Conservation (phyloP, 495 filamentous ascomycete genomes). For the Cairneyella variabilis region DNA sequence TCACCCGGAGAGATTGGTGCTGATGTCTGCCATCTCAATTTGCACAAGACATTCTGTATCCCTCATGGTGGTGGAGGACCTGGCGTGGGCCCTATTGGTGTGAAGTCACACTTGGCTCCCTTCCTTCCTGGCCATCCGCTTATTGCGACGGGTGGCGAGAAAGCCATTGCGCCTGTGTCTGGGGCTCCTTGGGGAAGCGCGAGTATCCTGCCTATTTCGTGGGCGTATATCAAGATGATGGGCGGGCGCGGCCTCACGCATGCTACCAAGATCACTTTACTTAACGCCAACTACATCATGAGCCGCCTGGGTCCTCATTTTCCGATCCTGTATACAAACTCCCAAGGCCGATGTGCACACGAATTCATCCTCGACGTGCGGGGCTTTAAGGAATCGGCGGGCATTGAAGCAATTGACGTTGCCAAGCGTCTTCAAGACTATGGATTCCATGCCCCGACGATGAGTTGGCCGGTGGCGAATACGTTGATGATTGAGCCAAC, state of each 20-base stretch:
- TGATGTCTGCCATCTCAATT: conserved; percentile 95
- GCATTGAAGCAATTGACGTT: conserved; percentile 93
- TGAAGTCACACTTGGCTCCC: conserved; percentile 72
- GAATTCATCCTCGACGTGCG: conserved; percentile 97
- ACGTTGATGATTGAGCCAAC: conserved; percentile 99
- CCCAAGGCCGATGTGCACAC: conserved; percentile 84
- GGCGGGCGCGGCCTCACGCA: conserved; percentile 85
- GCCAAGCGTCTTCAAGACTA: conserved; percentile 98
- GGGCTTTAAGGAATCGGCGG: conserved; percentile 76
- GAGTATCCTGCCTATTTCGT: conserved; percentile 92
- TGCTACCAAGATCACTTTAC: conserved; percentile 88
- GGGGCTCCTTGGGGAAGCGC: conserved; percentile 90
- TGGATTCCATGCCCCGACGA: conserved; percentile 97
- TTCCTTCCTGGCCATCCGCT: conserved; percentile 77
- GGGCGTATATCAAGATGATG: conserved; percentile 99
- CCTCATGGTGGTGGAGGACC: conserved; percentile 96
- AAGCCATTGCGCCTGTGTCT: conserved; percentile 68
- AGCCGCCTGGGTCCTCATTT: conserved; percentile 87
- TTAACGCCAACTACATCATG: conserved; percentile 98
- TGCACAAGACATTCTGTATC: conserved; percentile 99
- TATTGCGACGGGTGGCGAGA: conserved; percentile 58
- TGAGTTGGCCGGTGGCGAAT: conserved; percentile 96
- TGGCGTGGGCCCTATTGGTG: conserved; percentile 93
- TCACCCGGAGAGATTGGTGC: conserved; percentile 96
- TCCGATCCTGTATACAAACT: conserved; percentile 88